Evolutionary conservation across 2,329 filamentous ascomycete genomes (phyloP).

Genomic region (Aspergillus fumigatus): DNA sequence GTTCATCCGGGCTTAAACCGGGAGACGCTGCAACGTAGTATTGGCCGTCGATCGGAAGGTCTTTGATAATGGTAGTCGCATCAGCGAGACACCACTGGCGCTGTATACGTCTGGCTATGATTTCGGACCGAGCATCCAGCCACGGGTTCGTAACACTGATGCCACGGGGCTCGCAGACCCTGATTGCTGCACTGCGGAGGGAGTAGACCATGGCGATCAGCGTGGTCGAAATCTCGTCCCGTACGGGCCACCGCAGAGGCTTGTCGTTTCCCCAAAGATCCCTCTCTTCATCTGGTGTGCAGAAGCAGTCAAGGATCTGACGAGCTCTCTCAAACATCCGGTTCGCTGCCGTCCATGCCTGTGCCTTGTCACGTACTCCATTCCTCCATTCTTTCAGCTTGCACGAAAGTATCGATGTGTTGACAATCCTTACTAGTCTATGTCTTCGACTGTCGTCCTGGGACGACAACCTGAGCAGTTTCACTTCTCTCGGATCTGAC

Average conservation of each 20-base stretch:
- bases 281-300: not conserved
- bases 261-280: constrained; percentile 2
- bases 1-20: constrained; percentile 1
- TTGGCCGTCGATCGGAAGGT: constrained; percentile 12
- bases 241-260: constrained; percentile 9
- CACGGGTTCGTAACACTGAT: not conserved
- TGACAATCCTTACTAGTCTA: not conserved
- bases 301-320: constrained; percentile 8
- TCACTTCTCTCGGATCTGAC: not conserved
- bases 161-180: not conserved
- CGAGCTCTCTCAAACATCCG: constrained; percentile 4
- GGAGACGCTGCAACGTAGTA: constrained; percentile 11
- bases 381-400: not conserved
- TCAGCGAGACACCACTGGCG: constrained; percentile 11
- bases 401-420: not conserved
- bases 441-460: too few relatives aligned
- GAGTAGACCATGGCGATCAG: constrained; percentile 8
- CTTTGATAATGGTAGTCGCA: constrained; percentile 6
- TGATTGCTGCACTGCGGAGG: constrained; percentile 5
- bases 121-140: constrained; percentile 6
- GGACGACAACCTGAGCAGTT: too few relatives aligned
- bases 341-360: not conserved
- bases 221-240: constrained; percentile 10
- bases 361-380: not conserved
- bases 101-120: constrained; percentile 5